phyloP scores from a whole-genome alignment of 2,329 filamentous ascomycete genomes.

The Fusarium brachygibbosum region DNA sequence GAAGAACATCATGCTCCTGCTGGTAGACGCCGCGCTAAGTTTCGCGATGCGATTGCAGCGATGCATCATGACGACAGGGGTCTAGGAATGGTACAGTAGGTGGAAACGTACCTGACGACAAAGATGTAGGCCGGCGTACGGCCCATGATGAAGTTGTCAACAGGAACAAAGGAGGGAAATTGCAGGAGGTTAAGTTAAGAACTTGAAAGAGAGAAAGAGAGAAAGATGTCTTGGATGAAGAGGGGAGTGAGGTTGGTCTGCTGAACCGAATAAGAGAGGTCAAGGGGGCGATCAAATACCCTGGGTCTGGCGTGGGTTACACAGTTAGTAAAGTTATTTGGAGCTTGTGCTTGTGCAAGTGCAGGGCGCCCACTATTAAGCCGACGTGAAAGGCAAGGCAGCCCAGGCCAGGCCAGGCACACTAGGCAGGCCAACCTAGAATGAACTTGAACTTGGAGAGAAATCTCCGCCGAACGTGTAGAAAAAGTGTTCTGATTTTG shows the following conservation, averaged over 20 bases:
- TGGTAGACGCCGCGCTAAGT: conserved; percentile 26
- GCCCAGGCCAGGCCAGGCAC: neutral
- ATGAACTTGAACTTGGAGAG: neutral
- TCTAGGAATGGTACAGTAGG: conserved; percentile 23
- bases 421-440: neutral
- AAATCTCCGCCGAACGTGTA: neutral
- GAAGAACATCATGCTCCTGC: conserved; percentile 1
- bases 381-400: conserved; percentile 8
- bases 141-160: conserved; percentile 53
- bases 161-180: conserved; percentile 12
- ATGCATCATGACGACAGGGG: conserved; percentile 45
- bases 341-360: conserved; percentile 35
- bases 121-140: conserved; percentile 60
- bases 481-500: neutral
- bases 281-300: conserved; percentile 44
- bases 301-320: conserved; percentile 26
- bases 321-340: conserved; percentile 33
- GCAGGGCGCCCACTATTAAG: conserved; percentile 36
- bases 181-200: conserved; percentile 9
- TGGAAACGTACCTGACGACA: conserved; percentile 57
- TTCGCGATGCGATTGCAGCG: conserved; percentile 38
- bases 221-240: conserved; percentile 17
- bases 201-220: neutral
- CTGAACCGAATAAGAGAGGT: conserved; percentile 34
- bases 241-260: conserved; percentile 35